Evolutionary conservation across 2,329 filamentous ascomycete genomes (phyloP), one percentile per base, ranked within the genome.

Genomic region (Fusarium globosum): DNA sequence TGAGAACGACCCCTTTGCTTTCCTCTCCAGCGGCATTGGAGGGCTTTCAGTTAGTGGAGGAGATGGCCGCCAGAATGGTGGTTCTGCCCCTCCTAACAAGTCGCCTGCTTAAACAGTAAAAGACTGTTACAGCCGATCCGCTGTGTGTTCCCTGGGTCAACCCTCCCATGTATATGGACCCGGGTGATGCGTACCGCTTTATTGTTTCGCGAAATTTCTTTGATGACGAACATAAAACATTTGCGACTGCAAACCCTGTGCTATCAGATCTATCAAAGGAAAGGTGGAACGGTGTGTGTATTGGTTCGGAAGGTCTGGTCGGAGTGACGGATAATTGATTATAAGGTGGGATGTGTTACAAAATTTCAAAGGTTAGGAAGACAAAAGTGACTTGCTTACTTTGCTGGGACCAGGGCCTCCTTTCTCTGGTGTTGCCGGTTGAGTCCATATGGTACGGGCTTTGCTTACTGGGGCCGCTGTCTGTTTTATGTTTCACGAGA

Each of bases 1-100:
- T 62, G 91, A 93, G 79, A 91, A 86, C 76, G 93, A 95, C 77
- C 93, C 93, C 16, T 95, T 96, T 82, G 91, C 92, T 21, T 96
- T 96, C 85, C 87, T 96, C 58, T 93, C 91, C 36, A 88, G 89
- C 36, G 92, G 92, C 48, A 93, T 96, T 67, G 89, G 91, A 63
- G 89, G 90, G 56, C 87, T 96, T 59, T 91, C 91, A 42, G 93
- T 96, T 76, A 90, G 91, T 79, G 91, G 89, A 73, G 86, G 84
- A 63, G 90, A 92, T 72, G 85, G 86, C 71, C 89, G 90, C 63
- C 90, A 91, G 83, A 92, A 92, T 75, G 90, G 90, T 68, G 85
- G 86, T 23, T 84, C 85, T 61, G 87, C 86, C 61, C 87, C 88
- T 56, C 85, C 85, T 38, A 90, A 82, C 86, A 90, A 90, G 83